Conservation (phyloP, 2,329 filamentous ascomycete genomes). For the Colletotrichum brevisporum region DNA sequence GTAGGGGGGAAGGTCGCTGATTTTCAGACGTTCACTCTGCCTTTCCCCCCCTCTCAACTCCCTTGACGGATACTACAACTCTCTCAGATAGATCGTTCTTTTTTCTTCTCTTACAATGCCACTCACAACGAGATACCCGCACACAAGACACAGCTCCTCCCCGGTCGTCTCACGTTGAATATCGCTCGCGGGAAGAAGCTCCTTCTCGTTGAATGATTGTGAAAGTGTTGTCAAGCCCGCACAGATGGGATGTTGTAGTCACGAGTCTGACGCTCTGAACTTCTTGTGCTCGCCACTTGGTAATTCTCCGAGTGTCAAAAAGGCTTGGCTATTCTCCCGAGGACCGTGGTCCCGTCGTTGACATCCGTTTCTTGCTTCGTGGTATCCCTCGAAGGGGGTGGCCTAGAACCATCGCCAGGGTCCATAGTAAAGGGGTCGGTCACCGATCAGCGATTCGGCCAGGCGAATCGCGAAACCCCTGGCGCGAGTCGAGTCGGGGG, state of each 20-base stretch:
- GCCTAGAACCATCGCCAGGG: not conserved
- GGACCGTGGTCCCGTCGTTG: not conserved
- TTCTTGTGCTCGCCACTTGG: not conserved
- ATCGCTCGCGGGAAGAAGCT: conserved; percentile 2
- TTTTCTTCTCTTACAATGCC: conserved; percentile 16
- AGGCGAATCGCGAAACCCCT: conserved; percentile 21
- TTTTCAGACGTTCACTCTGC: conserved; percentile 1
- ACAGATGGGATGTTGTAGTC: not conserved
- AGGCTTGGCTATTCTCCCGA: not conserved
- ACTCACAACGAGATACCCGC: conserved; percentile 22
- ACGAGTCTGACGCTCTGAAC: not conserved
- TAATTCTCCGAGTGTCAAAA: not conserved
- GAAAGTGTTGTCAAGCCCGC: not conserved
- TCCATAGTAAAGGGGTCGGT: not conserved
- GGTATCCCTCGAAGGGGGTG: not conserved
- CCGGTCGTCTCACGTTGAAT: conserved; percentile 27
- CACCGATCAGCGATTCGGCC: no score
- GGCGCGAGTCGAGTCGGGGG: conserved; percentile 13
- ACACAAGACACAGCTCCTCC: not conserved
- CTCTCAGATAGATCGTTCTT: conserved; percentile 35
- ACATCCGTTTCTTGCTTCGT: not conserved
- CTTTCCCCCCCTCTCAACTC: not conserved
- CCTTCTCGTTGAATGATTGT: not conserved
- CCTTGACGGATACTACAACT: conserved; percentile 15
- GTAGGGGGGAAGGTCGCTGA: not conserved